Evolutionary conservation across 2,329 filamentous ascomycete genomes (phyloP), one percentile per base, ranked within the genome.

Genomic region (Pseudogymnoascus sp.): DNA sequence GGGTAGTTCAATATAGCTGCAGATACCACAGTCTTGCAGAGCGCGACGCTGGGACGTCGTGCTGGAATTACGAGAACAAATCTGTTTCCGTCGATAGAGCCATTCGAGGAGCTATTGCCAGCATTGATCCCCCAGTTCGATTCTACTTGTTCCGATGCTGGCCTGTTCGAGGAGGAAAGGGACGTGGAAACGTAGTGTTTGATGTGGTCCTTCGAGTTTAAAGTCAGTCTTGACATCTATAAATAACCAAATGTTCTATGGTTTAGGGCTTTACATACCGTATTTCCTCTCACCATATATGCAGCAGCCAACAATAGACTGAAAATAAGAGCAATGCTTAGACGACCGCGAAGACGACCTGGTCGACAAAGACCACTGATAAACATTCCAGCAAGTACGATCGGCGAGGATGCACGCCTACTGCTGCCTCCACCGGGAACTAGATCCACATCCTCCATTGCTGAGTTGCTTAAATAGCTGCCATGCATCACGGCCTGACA

Each of bases 1-100:
- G 84, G 84, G 62, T 85, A 87, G 64, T 82, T 78, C 40, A 85
- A 74, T n/a, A 85, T 76, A 72, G 83, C 82, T 1, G 82, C 79
- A 1, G 83, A 84, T 11, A 84, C 74, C 11, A 85, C 69, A 1
- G 82, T 80, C 67, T 82, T 82, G 75, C 84, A 87, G 42, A 86
- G 77, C n/a, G 79, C 76, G 10, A 40, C 17, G 9, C 64, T 67
- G 17, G 77, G 67, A 37, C 78, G 80, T 44, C 77, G 76, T 5
- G 80, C 77, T 5, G 81, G 79, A 59, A 86, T 75, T 29, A 86
- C 71, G 38, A 87, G 77, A 70, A 86, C 83, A 65, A 87, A 82
- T 56, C 73, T 75, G 29, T 33, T 56, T 13, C n/a, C 50, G 11
- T 56, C 50, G n/a, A 33, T 33, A 33, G 50, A 33, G 29, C 29